Base-by-base conservation (phyloP, 2,329 filamentous ascomycete genomes). In the Pyrenochaeta sp. region DNA sequence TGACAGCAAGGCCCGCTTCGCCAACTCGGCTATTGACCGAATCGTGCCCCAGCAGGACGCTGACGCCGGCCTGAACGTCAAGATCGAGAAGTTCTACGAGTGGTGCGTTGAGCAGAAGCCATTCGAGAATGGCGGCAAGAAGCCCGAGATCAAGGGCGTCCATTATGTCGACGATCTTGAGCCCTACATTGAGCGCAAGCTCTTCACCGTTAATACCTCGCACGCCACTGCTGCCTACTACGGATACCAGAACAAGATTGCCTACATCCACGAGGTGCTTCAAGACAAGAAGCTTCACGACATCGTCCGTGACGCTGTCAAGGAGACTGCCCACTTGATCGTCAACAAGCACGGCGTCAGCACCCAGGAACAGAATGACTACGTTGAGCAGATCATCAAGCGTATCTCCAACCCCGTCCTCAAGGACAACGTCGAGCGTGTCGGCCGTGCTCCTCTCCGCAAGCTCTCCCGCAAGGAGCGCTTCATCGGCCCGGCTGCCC, bases 151-250 rank as follows among this genome's bases (percentile, higher is more conserved):
- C 71, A 78, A 95, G 63, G 94, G 93, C 55, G 89, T 98, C 75
- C 90, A 96, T 81, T 97, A 91, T 87, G 95, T 98, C 54, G 87
- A 92, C 61, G 85, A 98, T 79, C 87, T 99, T 27, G 85, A 88
- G 73, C 95, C 95, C 52, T 99, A 94, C 82, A 98, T 99, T 71
- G 95, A 99, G 87, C 93, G 95, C 78, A 99, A 99, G 86, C 88
- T 99, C 62, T 99, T 93, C 84, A 99, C 95, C 18, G 94, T 99
- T 85, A 99, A 99, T 86, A 99, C 95, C 18, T 90, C 92, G 50
- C 95, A 99, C 75, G 95, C 95, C 55, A 96, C 94, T 7, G 93
- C 93, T 17, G 94, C 95, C 55, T 98, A 98, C 85, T 93, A 95
- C 78, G 94, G 93, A 49, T 90, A 96, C 84, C 85, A 92, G 80